Base-by-base conservation (phyloP, 768 basidiomycete genomes). In the Suillus alpinus region DNA sequence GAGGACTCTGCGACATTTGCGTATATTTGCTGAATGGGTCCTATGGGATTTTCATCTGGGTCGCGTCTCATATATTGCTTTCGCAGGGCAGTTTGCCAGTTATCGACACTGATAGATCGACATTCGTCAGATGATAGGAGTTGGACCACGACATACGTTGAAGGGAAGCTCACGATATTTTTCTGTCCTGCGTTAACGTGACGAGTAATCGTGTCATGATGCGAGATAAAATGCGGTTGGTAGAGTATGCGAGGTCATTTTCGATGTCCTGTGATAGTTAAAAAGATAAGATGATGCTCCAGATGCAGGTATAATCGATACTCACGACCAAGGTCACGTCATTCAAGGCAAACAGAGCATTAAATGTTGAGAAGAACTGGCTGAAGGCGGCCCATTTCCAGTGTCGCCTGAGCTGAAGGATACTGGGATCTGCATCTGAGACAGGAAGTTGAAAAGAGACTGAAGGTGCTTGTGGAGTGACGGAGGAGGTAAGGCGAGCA, bases 361-460 rank as follows among this genome's bases (percentile, higher is more conserved):
- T 80, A 76, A 95, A 96, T 31, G 89, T 93, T 73, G 83, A 88
- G 76, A 92, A 88, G 81, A 96, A 95, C 72, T 95, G 93, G 74
- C 84, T 84, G 74, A 95, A 90, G 29, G 89, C 89, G 6, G 94
- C 94, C 93, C 93, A 96, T 80, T 91, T 88, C 92, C 92, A 95
- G 64, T 93, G 85, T 60, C 79, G 86, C 59, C 94, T 82, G 56
- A 97, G 86, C 32, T 77, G 69, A 49, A 71, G 62, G 57, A 89
- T 71, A 67, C 85, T 77, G 66, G 67, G 65, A 55, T 76, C 74
- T 60, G 68, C 69, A 56, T 67, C 62, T 57, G 71, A 57, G 58
- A 67, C 61, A 69, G 67, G 60, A 62, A 69, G 62, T 51, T 71
- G 61, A 60, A 66, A 64, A 39, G 73, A 63, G 57, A 70, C 62